phyloP scores from a whole-genome alignment of 169 alveolate species.

The Plasmodium gonderi region DNA sequence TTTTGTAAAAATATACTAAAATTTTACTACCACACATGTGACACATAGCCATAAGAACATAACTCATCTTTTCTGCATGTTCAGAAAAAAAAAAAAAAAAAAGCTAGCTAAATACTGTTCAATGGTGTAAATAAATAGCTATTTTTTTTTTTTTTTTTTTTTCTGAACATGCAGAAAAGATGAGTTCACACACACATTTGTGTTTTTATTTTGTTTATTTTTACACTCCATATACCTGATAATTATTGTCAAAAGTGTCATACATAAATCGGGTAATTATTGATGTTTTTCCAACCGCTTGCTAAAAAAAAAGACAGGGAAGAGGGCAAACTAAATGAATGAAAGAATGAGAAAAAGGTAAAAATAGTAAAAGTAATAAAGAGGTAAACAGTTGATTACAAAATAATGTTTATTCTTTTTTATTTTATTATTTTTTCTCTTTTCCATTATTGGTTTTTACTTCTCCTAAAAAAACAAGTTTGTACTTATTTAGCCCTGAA shows the following conservation, averaged over 20 bases:
- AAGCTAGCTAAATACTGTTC: neutral
- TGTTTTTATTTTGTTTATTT: neutral
- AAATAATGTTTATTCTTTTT: neutral
- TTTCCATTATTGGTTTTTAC: conserved; percentile 5
- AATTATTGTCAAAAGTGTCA: conserved; percentile 96
- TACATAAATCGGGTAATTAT: conserved; percentile 97
- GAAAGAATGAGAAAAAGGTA: neutral
- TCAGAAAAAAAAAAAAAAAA: neutral
- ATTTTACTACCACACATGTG: too few species aligned
- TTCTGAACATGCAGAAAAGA: neutral
- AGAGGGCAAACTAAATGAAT: neutral
- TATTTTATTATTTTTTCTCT: neutral
- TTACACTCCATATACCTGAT: conserved; percentile 86
- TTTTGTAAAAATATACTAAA: too few species aligned
- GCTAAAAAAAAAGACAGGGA: conserved; percentile 81
- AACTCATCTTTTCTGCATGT: too few species aligned
- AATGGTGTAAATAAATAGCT: neutral
- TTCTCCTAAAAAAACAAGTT: conserved; percentile 95
- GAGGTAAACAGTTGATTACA: neutral
- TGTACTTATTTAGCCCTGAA: conserved; percentile 88
- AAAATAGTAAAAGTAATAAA: neutral
- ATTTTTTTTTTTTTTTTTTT: neutral
- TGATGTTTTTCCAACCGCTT: conserved; percentile 98
- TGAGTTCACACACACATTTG: neutral
- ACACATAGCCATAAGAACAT: too few species aligned